Base-by-base conservation (phyloP, 176 grass and related monocot genomes). In the Thinopyrum elongatum region DNA sequence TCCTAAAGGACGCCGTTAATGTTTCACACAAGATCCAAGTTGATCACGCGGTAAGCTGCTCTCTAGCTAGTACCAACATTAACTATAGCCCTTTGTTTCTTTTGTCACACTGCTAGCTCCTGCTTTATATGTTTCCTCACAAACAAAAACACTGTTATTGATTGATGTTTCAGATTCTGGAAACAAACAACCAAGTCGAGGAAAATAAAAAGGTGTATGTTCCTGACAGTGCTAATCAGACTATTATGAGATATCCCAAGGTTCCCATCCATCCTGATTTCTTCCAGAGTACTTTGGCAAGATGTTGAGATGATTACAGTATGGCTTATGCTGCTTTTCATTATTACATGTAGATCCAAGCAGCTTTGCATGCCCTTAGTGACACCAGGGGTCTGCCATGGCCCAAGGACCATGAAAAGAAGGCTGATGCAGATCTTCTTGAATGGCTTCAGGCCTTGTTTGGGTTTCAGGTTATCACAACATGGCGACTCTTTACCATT, bases 401-500 rank as follows among this genome's bases (percentile, higher is more conserved):
- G 93, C 96, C 93, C 10, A 95, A 98, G 80, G 90, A 88, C 64
- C 81, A 87, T 10, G 12, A 85, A 8, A 95, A 90, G 77, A 98
- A 94, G 66, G 66, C 87, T 53, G 87, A 90, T 25, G 64, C 82
- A 46, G 95, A 98, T 76, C 90, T 98, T 88, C 89, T 98, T 51
- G 95, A 82, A 59, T 98, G 95, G 95, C 95, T 98, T 92, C 95
- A 98, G 85, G 83, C 89, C 22, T 84, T 98, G 95, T 98, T 98
- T 87, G 93, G 95, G 72, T 95, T 98, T 86, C 95, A 98, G 95
- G 95, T 98, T 81, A 83, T 26, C 44, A 47, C 81, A 42, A 42
- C 39, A 3, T 11, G 39, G 23, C n/a, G 8, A 14, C 22, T 26
- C 5, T 38, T 39, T 25, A 66, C n/a, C 25, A 46, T 79, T 23